These are phyloP conservation scores for Pyricularia sp. DNA, from an alignment of 2,329 filamentous ascomycete species.

Conservation along the genomic window DNA sequence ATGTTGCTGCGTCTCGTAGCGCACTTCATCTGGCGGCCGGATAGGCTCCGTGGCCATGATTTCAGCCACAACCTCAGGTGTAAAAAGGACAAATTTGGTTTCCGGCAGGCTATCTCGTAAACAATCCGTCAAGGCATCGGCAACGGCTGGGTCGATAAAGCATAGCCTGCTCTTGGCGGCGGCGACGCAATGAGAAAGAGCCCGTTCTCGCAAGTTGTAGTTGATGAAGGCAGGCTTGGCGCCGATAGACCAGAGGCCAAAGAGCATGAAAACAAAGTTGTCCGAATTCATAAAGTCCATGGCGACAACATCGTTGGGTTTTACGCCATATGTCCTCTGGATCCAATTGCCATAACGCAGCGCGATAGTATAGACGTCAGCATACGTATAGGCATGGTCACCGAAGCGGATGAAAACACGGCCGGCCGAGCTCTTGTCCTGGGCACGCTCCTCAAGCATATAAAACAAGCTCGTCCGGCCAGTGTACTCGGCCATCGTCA, in stretches of 20 bases:
- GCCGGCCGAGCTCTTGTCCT: slow-evolving; percentile 33
- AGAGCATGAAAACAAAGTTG: slow-evolving; percentile 60
- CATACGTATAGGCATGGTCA: slow-evolving; percentile 57
- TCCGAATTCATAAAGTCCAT: slow-evolving; percentile 73
- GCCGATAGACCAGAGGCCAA: slow-evolving; percentile 73
- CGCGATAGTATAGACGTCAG: slow-evolving; percentile 56
- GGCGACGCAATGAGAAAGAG: slow-evolving; percentile 61
- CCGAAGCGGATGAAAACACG: slow-evolving; percentile 54
- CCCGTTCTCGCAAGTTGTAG: slow-evolving; percentile 62
- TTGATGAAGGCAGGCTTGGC: slow-evolving; percentile 80
- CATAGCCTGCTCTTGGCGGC: slow-evolving; percentile 54
- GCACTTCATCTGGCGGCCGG: slow-evolving; percentile 44
- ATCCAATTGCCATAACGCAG: slow-evolving; percentile 68
- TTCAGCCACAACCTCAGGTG: slow-evolving; percentile 40
- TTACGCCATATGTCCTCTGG: slow-evolving; percentile 47
- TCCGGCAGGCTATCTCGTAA: slow-evolving; percentile 34
- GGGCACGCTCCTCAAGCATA: slow-evolving; percentile 53
- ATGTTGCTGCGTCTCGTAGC: slow-evolving; percentile 37
- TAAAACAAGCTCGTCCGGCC: slow-evolving; percentile 65
- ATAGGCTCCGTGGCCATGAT: slow-evolving; percentile 36
- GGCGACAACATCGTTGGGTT: slow-evolving; percentile 63
- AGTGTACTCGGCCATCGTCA: slow-evolving; percentile 33
- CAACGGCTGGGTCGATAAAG: slow-evolving; percentile 52
- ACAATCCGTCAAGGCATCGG: slow-evolving; percentile 42
- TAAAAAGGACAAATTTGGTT: slow-evolving; percentile 50